Evolutionary conservation across 75 land plant species (phyloP).

Genomic region (Cupressus sempervirens): DNA sequence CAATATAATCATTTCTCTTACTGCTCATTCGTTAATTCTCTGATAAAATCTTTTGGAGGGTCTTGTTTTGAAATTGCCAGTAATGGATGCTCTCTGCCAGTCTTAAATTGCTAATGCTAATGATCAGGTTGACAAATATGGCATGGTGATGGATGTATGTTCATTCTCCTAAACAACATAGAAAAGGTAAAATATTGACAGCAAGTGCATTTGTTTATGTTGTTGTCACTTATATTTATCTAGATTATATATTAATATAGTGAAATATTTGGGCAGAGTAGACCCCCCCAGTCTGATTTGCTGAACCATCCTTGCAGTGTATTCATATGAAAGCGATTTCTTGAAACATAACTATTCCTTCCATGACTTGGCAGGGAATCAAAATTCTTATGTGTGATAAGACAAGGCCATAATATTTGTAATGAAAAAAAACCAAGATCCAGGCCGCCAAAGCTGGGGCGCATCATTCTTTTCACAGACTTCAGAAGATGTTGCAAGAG

Average conservation of each 20-base stretch:
- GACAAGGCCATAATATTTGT: background rate
- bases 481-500: conserved; percentile 50
- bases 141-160: background rate
- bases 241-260: background rate
- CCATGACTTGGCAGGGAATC: background rate
- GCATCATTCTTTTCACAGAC: conserved; percentile 48
- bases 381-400: background rate
- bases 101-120: background rate
- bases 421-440: conserved; percentile 47
- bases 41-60: background rate
- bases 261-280: background rate
- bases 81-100: background rate
- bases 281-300: background rate
- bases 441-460: conserved; percentile 53
- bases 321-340: background rate
- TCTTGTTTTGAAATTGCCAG: background rate
- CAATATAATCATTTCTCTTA: background rate
- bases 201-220: background rate
- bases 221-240: background rate
- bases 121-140: background rate
- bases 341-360: background rate
- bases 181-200: background rate
- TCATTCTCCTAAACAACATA: background rate
- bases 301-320: background rate
- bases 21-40: background rate